These are phyloP conservation scores for Harringtonia lauricola DNA, from an alignment of 2,329 filamentous ascomycete species.

Conservation along the genomic window DNA sequence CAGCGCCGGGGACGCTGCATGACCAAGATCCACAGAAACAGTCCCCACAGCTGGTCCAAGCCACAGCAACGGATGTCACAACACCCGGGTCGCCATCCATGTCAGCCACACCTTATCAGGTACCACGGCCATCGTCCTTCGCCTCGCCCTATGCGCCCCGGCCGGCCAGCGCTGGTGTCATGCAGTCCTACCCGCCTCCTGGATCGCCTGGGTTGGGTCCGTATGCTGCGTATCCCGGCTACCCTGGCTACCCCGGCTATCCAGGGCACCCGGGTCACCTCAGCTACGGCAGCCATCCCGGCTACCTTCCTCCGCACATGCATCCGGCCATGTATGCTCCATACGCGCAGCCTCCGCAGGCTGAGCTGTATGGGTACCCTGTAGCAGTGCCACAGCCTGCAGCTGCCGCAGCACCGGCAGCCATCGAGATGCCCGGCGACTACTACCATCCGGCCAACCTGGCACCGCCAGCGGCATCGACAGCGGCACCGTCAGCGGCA, in stretches of 20 bases:
- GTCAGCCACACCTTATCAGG: slow-evolving; percentile 23
- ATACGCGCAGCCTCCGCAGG: slow-evolving; percentile 14
- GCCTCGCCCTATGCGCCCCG: slow-evolving; percentile 16
- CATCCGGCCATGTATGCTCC: not conserved
- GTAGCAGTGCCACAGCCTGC: slow-evolving; percentile 8
- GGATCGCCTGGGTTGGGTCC: no score
- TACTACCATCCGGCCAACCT: slow-evolving; percentile 27
- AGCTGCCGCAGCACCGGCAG: slow-evolving; percentile 2
- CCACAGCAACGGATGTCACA: no score
- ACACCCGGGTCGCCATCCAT: no score
- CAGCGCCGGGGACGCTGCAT: slow-evolving; percentile 1
- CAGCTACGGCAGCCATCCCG: slow-evolving; percentile 6
- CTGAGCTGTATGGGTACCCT: slow-evolving; percentile 26
- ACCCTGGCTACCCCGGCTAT: slow-evolving; percentile 3
- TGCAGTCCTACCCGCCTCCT: slow-evolving; percentile 3
- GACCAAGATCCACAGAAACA: slow-evolving; percentile 11
- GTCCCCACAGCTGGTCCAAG: not conserved
- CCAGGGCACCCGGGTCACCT: not conserved
- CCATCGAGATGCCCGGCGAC: slow-evolving; percentile 35
- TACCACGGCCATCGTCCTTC: slow-evolving; percentile 27
- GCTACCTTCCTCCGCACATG: slow-evolving; percentile 12
- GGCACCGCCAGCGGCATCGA: slow-evolving; percentile 8
- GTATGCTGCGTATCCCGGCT: not conserved
- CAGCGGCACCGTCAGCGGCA: not conserved
- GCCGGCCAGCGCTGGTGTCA: slow-evolving; percentile 21